phyloP scores from a whole-genome alignment of 176 grass and related monocot species.

The Carex myosuroides region DNA sequence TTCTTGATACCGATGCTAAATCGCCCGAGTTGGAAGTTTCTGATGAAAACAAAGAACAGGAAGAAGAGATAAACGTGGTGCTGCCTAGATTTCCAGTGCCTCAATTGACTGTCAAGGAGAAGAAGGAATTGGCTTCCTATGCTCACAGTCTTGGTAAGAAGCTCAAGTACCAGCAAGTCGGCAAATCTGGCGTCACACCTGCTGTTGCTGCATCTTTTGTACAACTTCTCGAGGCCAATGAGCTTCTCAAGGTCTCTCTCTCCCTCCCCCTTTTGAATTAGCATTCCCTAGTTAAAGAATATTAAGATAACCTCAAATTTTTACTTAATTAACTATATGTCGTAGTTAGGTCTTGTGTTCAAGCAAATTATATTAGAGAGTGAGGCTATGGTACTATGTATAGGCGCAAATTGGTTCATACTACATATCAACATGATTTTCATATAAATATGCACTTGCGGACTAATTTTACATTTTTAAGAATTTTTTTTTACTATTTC shows the following conservation, averaged over 20 bases:
- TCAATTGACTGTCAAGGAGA: slow-evolving; percentile 82
- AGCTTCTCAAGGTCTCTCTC: slow-evolving; percentile 72
- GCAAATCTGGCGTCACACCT: slow-evolving; percentile 69
- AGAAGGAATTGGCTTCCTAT: slow-evolving; percentile 81
- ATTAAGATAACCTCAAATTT: neutral
- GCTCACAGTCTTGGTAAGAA: slow-evolving; percentile 81
- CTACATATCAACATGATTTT: too few species aligned
- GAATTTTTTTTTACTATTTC: too few species aligned
- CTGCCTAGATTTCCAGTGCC: slow-evolving; percentile 46
- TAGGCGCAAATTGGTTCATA: too few species aligned
- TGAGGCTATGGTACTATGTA: too few species aligned
- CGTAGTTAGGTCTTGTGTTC: neutral
- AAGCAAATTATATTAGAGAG: too few species aligned
- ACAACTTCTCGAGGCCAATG: slow-evolving; percentile 79
- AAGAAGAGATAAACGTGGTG: slow-evolving; percentile 12
- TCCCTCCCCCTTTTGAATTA: neutral
- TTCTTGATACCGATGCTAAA: neutral
- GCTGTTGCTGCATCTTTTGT: slow-evolving; percentile 56
- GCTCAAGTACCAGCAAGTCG: slow-evolving; percentile 90
- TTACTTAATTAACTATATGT: neutral
- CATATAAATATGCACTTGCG: too few species aligned
- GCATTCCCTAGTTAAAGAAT: neutral
- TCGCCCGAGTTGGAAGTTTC: slow-evolving; percentile 7
- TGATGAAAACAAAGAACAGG: slow-evolving; percentile 18
- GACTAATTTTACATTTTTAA: too few species aligned